Conservation (phyloP, 495 filamentous ascomycete genomes). For the Aspergillus indologenus region DNA sequence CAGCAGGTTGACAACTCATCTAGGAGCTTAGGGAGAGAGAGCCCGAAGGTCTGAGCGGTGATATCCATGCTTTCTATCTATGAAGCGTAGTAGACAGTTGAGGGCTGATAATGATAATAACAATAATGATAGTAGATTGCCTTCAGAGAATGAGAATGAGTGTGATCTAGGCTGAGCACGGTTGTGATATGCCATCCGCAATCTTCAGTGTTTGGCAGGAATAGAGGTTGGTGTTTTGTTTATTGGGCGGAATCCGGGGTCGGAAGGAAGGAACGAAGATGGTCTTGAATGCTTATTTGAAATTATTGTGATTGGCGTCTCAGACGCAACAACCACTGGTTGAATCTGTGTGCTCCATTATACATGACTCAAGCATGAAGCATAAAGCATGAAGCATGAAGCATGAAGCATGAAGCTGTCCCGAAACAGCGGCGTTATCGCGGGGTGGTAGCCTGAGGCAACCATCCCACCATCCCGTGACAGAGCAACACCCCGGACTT, state of each 20-base stretch:
- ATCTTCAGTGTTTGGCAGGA: no score
- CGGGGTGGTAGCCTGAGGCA: not conserved
- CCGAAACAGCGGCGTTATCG: not conserved
- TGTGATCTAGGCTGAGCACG: not conserved
- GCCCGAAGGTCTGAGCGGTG: conserved; percentile 49
- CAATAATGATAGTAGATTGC: not conserved
- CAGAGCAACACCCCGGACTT: conserved; percentile 11
- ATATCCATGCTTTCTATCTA: conserved; percentile 59
- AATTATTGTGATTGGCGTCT: no score
- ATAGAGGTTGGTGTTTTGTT: not conserved
- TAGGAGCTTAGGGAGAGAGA: conserved; percentile 57
- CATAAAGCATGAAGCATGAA: no score
- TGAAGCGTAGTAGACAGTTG: not conserved
- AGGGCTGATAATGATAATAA: not conserved
- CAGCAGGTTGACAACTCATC: conserved; percentile 53
- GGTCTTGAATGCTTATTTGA: not conserved
- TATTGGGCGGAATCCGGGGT: not conserved
- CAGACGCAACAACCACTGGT: no score
- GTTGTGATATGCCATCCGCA: not conserved
- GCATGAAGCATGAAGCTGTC: not conserved
- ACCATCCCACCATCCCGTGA: conserved; percentile 17
- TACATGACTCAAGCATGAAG: no score
- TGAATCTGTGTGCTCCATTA: no score
- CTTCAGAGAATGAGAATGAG: not conserved
- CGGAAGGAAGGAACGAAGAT: not conserved